Evolutionary conservation across 495 filamentous ascomycete species (phyloP), one percentile per base, ranked within the genome.

Genomic region (Talaromyces nanjingensis): DNA sequence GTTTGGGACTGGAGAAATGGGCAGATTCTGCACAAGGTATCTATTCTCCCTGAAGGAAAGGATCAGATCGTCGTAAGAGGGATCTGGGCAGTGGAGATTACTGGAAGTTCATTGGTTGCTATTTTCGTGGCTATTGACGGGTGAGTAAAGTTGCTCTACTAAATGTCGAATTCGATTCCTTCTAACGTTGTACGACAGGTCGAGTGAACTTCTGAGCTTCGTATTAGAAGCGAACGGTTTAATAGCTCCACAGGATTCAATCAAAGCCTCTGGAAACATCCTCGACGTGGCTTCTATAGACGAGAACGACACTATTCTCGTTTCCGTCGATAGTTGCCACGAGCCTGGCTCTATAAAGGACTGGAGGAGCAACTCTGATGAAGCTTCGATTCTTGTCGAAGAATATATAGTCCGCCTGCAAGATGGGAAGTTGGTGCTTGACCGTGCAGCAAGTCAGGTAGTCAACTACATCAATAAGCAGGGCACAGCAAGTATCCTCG

Each of bases 1-100:
- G 76, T 92, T 5, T 97, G 93, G 93, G 81, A 92, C 64, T 98
- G 94, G 94, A 68, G 71, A 14, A 69, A 75, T 7, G 83, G 84
- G 0, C 70, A 72, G 37, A 63, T 87, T 4, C 64, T 88, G 1
- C 77, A 85, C 27, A 85, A 79, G 64, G 64, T 85, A 53, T 62
- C 71, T 2, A 64, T 80, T 18, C 63, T 71, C 6, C 63, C 72
- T 16, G 33, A 62, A 24, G 61, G 73, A 47, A 27, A 64, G 24
- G 33, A 70, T 7, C 70, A 76, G 22, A 55, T 72, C 6, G 70
- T 66, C 34, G 73, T 79, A 31, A 69, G 73, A 27, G 74, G 73
- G 0, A 79, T 80, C 60, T 79, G 76, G 76, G 71, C 72, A 11
- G 42, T 73, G 4, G 70, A 70, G 1, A 45, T 74, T 20, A 63